These are phyloP conservation scores for Domatiomyces catenatus DNA, from an alignment of 2,329 filamentous ascomycete species.

Conservation along the genomic window DNA sequence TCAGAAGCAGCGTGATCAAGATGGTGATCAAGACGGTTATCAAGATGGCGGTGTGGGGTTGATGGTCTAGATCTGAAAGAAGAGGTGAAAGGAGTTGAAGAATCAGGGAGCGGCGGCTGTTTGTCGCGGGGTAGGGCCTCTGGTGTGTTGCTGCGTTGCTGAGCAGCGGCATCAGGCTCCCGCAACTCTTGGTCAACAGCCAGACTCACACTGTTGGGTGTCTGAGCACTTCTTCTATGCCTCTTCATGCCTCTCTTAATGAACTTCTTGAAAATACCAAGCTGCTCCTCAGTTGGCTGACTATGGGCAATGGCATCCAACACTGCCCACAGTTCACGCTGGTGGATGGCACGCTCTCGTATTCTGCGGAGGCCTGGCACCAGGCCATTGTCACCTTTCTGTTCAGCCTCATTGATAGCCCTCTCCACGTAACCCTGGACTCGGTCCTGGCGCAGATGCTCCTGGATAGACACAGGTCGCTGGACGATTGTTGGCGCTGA, in stretches of 20 bases:
- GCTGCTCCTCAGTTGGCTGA: conserved; percentile 13
- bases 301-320: conserved; percentile 14
- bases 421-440: conserved; percentile 11
- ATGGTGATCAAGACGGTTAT: not conserved
- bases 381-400: conserved; percentile 11
- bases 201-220: not conserved
- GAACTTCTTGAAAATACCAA: conserved; percentile 16
- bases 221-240: conserved; percentile 3
- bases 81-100: not conserved
- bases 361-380: conserved; percentile 12
- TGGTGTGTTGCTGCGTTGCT: not conserved
- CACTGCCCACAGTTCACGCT: conserved; percentile 13
- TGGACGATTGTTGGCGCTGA: conserved; percentile 4
- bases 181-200: not conserved
- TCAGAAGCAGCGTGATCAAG: not conserved
- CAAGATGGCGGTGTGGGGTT: not conserved
- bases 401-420: conserved; percentile 11
- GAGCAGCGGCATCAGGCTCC: not conserved
- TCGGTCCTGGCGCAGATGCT: conserved; percentile 15
- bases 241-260: conserved; percentile 16
- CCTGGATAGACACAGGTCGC: conserved; percentile 14
- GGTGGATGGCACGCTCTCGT: conserved; percentile 10
- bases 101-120: not conserved
- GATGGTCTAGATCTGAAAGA: not conserved
- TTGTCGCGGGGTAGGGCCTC: not conserved